phyloP scores from a whole-genome alignment of 225 moss, liverwort and hornwort genomes.

The Anthoceros angustus region DNA sequence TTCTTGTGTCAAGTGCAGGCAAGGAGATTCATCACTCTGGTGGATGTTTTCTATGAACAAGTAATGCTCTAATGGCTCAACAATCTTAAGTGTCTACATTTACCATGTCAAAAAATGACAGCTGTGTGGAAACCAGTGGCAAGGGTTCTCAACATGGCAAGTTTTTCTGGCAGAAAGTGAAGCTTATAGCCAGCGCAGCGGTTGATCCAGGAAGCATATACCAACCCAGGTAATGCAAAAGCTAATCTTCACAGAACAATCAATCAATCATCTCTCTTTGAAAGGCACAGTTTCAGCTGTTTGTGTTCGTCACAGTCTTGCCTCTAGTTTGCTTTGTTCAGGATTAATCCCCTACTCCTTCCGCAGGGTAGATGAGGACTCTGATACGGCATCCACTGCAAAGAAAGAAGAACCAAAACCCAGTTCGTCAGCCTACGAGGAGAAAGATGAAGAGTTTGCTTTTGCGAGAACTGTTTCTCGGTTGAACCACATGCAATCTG shows the following conservation, averaged over 20 bases:
- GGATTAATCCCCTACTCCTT: not conserved
- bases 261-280: too few relatives aligned
- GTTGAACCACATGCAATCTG: constrained; percentile 61
- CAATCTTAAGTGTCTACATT: constrained; percentile 5
- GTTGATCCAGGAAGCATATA: constrained; percentile 48
- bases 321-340: not conserved
- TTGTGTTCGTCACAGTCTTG: not conserved
- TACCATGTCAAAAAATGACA: too few relatives aligned
- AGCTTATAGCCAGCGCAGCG: constrained; percentile 66
- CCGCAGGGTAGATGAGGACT: not conserved
- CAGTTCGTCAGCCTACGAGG: constrained; percentile 31
- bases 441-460: constrained; percentile 70
- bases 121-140: too few relatives aligned
- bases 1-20: constrained; percentile 22
- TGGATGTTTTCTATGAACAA: constrained; percentile 69
- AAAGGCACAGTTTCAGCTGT: too few relatives aligned
- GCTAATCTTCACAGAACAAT: too few relatives aligned
- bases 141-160: not conserved
- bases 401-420: constrained; percentile 15
- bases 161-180: constrained; percentile 39
- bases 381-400: constrained; percentile 19
- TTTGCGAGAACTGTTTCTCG: constrained; percentile 66
- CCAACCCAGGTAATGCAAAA: constrained; percentile 40
- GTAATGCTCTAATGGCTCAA: constrained; percentile 15
- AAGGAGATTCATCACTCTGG: constrained; percentile 60